Conservation (phyloP, 345 rosid species). For the Populus ilicifolia region DNA sequence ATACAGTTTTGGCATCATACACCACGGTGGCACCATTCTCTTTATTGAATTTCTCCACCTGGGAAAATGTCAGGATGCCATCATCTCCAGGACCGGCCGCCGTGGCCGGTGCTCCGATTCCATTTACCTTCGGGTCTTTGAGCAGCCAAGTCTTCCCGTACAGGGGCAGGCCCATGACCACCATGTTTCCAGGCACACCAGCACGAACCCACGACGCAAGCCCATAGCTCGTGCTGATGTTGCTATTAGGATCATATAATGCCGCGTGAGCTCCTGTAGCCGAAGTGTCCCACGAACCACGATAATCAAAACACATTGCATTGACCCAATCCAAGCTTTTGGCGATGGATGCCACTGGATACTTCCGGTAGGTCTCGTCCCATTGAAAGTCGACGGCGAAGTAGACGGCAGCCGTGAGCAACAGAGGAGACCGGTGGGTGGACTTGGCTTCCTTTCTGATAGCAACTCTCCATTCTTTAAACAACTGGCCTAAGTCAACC, state of each 20-base stretch:
- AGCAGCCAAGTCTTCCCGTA: constrained; percentile 63
- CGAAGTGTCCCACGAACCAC: constrained; percentile 42
- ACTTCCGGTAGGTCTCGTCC: constrained; percentile 13
- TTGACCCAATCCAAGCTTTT: constrained; percentile 62
- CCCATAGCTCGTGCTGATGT: constrained; percentile 57
- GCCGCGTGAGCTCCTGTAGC: constrained; percentile 53
- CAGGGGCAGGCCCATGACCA: constrained; percentile 63
- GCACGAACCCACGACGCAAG: constrained; percentile 47
- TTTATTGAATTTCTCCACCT: constrained; percentile 35
- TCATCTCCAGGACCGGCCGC: constrained; percentile 36
- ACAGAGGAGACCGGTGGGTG: constrained; percentile 30
- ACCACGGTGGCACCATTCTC: constrained; percentile 31
- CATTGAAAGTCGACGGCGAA: constrained; percentile 38
- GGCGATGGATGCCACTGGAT: constrained; percentile 30
- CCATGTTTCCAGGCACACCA: constrained; percentile 38
- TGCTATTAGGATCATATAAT: constrained; percentile 50
- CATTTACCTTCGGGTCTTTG: constrained; percentile 36
- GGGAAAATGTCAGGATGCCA: constrained; percentile 18
- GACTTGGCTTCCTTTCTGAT: constrained; percentile 37
- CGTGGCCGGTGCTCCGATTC: constrained; percentile 46
- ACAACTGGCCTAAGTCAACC: constrained; percentile 29
- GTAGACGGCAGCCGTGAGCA: constrained; percentile 56
- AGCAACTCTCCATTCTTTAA: constrained; percentile 41
- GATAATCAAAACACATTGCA: constrained; percentile 55
- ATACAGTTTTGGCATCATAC: constrained; percentile 38